phyloP scores from a whole-genome alignment of 176 grass and related monocot species.

The Tillandsia fasciculata region DNA sequence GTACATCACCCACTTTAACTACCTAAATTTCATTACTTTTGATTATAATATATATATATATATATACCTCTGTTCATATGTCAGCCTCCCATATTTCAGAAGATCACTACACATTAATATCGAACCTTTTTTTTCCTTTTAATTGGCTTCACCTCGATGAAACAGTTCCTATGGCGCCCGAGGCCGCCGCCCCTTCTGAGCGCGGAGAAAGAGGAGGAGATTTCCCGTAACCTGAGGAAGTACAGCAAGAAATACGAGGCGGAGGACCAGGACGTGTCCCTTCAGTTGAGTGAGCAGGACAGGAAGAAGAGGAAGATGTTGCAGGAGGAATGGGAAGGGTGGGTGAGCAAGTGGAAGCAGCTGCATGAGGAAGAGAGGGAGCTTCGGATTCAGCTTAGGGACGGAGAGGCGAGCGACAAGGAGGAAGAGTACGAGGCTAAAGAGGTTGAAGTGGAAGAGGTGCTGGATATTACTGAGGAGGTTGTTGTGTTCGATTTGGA shows the following conservation, averaged over 20 bases:
- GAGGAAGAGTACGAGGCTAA: constrained; percentile 84
- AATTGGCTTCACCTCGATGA: constrained; percentile 7
- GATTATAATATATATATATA: too few species aligned
- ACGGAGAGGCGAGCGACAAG: constrained; percentile 59
- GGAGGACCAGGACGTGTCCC: constrained; percentile 67
- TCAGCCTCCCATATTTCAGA: too few species aligned
- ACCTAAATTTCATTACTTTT: too few species aligned
- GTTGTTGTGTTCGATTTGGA: constrained; percentile 52
- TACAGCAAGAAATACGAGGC: constrained; percentile 84
- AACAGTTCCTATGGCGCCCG: constrained; percentile 74
- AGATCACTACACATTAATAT: not conserved
- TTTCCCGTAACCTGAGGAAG: constrained; percentile 47
- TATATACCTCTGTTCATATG: too few species aligned
- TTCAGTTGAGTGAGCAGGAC: constrained; percentile 54
- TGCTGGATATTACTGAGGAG: constrained; percentile 45
- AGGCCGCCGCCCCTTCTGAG: constrained; percentile 46
- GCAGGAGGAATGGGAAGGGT: constrained; percentile 76
- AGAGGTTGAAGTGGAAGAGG: constrained; percentile 81
- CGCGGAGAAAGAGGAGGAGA: constrained; percentile 64
- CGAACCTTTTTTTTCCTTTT: not conserved
- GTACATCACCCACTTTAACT: too few species aligned
- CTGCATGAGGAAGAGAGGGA: constrained; percentile 56
- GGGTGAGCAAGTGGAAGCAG: constrained; percentile 66
- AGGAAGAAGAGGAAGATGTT: constrained; percentile 54
- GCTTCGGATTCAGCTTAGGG: constrained; percentile 43